phyloP scores from a whole-genome alignment of 352 stramenopile genomes.

The Pythium brachiatum region DNA sequence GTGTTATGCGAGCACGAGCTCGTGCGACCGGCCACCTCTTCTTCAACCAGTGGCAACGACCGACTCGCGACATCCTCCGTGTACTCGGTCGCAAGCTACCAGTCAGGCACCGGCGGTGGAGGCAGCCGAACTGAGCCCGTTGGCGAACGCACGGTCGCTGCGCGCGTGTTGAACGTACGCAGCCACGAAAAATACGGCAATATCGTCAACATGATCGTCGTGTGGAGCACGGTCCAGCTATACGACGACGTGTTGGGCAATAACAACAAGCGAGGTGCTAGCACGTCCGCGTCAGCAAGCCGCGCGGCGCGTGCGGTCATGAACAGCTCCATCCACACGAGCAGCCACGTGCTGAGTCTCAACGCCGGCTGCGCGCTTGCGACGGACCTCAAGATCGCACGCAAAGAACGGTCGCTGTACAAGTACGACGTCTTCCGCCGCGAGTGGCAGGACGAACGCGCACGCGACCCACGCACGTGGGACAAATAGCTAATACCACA shows the following conservation, averaged over 20 bases:
- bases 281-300: constrained; percentile 8
- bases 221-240: constrained; percentile 78
- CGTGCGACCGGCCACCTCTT: constrained; percentile 9
- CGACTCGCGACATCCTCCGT: constrained; percentile 30
- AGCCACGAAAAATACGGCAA: constrained; percentile 45
- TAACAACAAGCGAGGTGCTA: constrained; percentile 8
- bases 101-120: constrained; percentile 10
- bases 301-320: constrained; percentile 3
- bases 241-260: constrained; percentile 43
- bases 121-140: constrained; percentile 30
- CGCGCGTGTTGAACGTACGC: constrained; percentile 38
- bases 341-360: constrained; percentile 32
- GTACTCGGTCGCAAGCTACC: constrained; percentile 49
- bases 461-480: constrained; percentile 55
- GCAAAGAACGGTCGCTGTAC: constrained; percentile 60
- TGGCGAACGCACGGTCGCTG: constrained; percentile 74
- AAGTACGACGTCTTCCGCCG: constrained; percentile 76
- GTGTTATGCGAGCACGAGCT: constrained; percentile 31
- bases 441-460: constrained; percentile 69
- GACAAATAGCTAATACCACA: constrained; percentile 26
- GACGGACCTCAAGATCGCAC: constrained; percentile 63
- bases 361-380: constrained; percentile 30
- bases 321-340: constrained; percentile 36
- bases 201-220: constrained; percentile 60
- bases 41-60: not conserved